Conservation (phyloP, 2,329 filamentous ascomycete species). For the Cladophialophora yegresii region DNA sequence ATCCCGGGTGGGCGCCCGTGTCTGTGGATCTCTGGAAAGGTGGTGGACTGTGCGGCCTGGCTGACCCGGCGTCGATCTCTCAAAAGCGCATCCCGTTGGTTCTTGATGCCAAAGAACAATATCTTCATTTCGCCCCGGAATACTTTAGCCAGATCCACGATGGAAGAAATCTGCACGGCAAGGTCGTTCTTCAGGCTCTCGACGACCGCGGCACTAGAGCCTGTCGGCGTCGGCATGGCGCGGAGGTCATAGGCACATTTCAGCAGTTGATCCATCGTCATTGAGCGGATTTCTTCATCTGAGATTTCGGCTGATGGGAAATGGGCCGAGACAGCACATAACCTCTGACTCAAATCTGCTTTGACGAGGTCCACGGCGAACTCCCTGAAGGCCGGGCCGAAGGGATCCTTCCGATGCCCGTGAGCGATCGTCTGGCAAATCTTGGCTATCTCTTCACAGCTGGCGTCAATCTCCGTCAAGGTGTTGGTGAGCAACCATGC, state of each 20-base stretch:
- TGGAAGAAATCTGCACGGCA: slow-evolving; percentile 20
- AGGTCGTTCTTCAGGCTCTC: slow-evolving; percentile 17
- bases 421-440: slow-evolving; percentile 26
- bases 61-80: background rate
- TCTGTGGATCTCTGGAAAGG: slow-evolving; percentile 7
- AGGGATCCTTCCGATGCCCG: slow-evolving; percentile 27
- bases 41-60: background rate
- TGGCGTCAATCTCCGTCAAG: slow-evolving; percentile 25
- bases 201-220: background rate
- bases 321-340: slow-evolving; percentile 11
- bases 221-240: background rate
- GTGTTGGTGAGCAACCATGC: slow-evolving; percentile 23
- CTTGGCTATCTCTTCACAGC: slow-evolving; percentile 28
- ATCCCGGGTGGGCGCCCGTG: slow-evolving; percentile 6
- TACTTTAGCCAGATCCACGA: slow-evolving; percentile 21
- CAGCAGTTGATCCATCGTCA: slow-evolving; percentile 19
- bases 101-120: slow-evolving; percentile 5
- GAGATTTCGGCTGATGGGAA: background rate
- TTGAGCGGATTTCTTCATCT: slow-evolving; percentile 3
- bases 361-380: slow-evolving; percentile 21
- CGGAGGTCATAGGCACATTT: slow-evolving; percentile 18
- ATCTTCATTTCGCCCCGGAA: slow-evolving; percentile 21
- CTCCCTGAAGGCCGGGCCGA: slow-evolving; percentile 20
- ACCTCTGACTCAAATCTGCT: slow-evolving; percentile 18
- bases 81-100: background rate